Evolutionary conservation across 2,329 filamentous ascomycete species (phyloP).

Genomic region (Ophiostoma piceae): DNA sequence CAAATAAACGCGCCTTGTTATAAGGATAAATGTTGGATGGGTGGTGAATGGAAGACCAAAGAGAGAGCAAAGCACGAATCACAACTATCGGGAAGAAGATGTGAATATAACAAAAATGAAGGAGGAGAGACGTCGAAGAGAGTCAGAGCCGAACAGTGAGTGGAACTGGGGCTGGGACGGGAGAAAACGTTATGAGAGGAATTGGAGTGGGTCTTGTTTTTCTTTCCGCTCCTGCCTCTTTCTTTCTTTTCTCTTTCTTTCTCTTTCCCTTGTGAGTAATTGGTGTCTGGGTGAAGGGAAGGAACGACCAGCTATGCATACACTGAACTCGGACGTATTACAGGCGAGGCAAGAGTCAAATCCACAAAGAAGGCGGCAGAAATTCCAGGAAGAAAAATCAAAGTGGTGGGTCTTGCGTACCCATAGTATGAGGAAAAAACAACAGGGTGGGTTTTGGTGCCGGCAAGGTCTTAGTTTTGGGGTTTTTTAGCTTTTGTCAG

Average conservation of each 20-base stretch:
- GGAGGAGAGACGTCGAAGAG: constrained; percentile 10
- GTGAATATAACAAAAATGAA: constrained; percentile 16
- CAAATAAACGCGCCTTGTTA: constrained; percentile 79
- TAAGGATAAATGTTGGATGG: constrained; percentile 18
- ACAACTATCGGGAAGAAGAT: neutral
- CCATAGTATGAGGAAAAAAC: constrained; percentile 4
- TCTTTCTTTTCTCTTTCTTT: constrained; percentile 10
- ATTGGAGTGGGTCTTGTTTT: constrained; percentile 19
- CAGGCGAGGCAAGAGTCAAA: neutral
- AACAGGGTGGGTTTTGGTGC: constrained; percentile 13
- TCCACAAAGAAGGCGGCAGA: constrained; percentile 25
- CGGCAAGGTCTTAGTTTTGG: neutral
- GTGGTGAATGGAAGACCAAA: constrained; percentile 1
- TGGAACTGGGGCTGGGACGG: neutral
- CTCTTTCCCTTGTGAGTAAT: neutral
- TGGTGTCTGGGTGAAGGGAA: constrained; percentile 15
- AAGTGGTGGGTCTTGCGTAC: constrained; percentile 20
- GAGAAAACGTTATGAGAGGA: constrained; percentile 16
- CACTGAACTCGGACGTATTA: neutral
- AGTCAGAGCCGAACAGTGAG: neutral
- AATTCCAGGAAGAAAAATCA: constrained; percentile 25
- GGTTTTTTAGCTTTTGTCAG: neutral
- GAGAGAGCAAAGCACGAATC: neutral
- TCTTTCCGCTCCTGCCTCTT: constrained; percentile 13
- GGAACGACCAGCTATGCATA: neutral